Evolutionary conservation across 108 stramenopile species (phyloP), one percentile per base, ranked within the genome.

Genomic region (Parietichytrium sp.): DNA sequence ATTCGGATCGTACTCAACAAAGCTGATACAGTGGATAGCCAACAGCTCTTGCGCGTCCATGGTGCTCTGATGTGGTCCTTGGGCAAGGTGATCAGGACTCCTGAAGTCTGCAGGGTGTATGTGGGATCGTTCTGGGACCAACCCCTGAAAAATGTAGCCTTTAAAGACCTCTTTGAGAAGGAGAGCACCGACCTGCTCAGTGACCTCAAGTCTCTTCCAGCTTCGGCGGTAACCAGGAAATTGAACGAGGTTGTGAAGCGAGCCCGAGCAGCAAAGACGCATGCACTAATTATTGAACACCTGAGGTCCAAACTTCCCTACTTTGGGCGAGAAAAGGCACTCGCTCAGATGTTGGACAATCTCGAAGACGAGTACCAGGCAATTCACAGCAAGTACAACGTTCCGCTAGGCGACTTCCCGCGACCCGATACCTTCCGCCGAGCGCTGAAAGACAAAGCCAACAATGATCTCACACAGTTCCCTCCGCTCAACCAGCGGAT

Each of bases 161-260:
- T 91, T 77, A 84, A 80, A 54, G 84, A 86, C 13, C 80, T 93
- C 87, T 93, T 94, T 80, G 84, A 88, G 33, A 88, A 90, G 90
- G 93, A 94, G 78, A 91, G 92, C 82, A 55, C 83, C 12, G 80
- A 91, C 51, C 85, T 94, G 13, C 85, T 94, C 55, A 86, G 85
- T 48, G 93, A 94, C 31, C 81, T 94, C 47, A 47, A 84, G 25
- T 83, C 87, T 27, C 87, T 92, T 3, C 89, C 91, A 2, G 72
- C 79, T 2, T 82, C 77, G 20, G 90, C 91, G 4, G 91, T 92
- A 3, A 85, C 86, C 26, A 54, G 93, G 12, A 93, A 92, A 81
- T 90, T 94, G 72, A 93, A 94, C 82, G 91, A 94, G 81, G 87
- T 94, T 48, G 93, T 93, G n/a, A 93, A 93, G 54, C 86, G 90